Base-by-base conservation (phyloP, 306 rosid genomes). In the Hippophae tibetana region DNA sequence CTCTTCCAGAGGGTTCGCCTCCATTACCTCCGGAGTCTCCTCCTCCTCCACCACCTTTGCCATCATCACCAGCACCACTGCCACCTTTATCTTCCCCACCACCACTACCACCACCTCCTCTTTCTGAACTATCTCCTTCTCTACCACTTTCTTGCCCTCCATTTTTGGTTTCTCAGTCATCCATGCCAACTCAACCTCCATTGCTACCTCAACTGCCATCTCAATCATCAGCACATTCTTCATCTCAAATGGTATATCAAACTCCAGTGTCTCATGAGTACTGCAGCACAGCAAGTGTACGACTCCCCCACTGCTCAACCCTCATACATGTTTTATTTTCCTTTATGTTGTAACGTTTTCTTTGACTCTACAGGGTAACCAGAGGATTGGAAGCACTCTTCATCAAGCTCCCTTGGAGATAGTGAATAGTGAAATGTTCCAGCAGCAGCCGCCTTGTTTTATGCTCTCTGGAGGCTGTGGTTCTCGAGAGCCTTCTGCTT, bases 11-110 rank as follows among this genome's bases (percentile, higher is more conserved):
- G 67, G 87, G 90, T 64, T 93, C 99, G 76, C 95, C 95, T 50
- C 99, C 99, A 40, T 70, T 88, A 69, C 99, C 99, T 63, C 78
- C 72, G 25, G 97, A 84, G 79, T 88, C 99, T 46, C 99, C 99
- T 46, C 97, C 99, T 44, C 70, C 87, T 54, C 83, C 81, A 62
- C 99, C 99, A 51, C 99, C 99, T 42, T 67, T 88, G 67, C 94
- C 99, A 41, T 90, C 97, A 0, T 96, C 99, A 7, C 95, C 89
- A 0, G 89, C 82, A 13, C 94, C 90, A 42, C 84, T 78, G 12
- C 70, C 54, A 10, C 82, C 95, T 1, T 69, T 73, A 31, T 65
- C 72, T 25, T 71, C 76, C n/a, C 82, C 75, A 0, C 82, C 82
- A 0, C 80, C 81, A 0, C 81, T 76, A 10, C 81, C 51, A 8